Evolutionary conservation across 2,329 filamentous ascomycete species (phyloP).

Genomic region (Gaeumannomyces sp.): DNA sequence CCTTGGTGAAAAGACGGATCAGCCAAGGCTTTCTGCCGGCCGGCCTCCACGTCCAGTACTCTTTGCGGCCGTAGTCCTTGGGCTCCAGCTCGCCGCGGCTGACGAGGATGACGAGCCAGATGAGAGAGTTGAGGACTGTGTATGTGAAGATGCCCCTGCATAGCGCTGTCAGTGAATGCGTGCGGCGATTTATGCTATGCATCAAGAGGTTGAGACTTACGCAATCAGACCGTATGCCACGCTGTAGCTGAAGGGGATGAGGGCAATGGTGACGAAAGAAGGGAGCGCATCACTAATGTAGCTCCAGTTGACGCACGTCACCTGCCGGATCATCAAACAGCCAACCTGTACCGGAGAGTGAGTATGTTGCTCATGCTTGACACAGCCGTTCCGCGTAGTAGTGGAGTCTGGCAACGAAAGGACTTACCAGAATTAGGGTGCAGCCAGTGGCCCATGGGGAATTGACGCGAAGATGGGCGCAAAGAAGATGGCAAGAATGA

Average conservation of each 20-base stretch:
- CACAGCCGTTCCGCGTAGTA: no score
- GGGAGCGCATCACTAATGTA: constrained; percentile 72
- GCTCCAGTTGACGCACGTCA: constrained; percentile 68
- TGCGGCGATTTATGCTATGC: not conserved
- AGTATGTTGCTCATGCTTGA: constrained; percentile 6
- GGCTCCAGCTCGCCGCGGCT: constrained; percentile 39
- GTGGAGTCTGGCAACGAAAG: not conserved
- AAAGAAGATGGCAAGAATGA: constrained; percentile 67
- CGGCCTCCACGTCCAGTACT: constrained; percentile 50
- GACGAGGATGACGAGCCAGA: constrained; percentile 37
- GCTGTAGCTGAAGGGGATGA: constrained; percentile 75
- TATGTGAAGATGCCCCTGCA: constrained; percentile 48
- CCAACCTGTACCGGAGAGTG: constrained; percentile 45
- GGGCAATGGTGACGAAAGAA: constrained; percentile 67
- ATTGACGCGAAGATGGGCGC: constrained; percentile 72
- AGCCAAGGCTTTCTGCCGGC: constrained; percentile 42
- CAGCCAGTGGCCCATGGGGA: constrained; percentile 74
- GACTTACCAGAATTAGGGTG: constrained; percentile 58
- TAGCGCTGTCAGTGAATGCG: not conserved
- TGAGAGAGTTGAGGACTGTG: constrained; percentile 41
- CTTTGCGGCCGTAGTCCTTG: constrained; percentile 46
- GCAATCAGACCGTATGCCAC: constrained; percentile 73
- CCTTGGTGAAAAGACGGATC: constrained; percentile 28
- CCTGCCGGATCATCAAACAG: constrained; percentile 71
- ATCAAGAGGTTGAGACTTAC: constrained; percentile 31